phyloP scores from a whole-genome alignment of 2,329 filamentous ascomycete genomes.

The Rosellinia necatrix region DNA sequence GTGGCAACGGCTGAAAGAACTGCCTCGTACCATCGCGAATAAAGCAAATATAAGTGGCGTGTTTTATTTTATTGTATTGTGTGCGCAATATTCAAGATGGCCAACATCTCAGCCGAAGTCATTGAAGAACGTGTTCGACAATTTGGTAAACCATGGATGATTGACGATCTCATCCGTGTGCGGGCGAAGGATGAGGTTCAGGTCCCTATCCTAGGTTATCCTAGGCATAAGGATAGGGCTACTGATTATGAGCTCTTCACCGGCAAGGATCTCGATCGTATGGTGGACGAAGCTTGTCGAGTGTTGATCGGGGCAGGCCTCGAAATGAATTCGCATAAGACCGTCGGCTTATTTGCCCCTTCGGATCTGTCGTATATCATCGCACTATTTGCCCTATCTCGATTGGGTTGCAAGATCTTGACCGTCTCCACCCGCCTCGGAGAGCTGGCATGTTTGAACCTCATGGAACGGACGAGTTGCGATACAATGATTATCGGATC shows the following conservation, averaged over 20 bases:
- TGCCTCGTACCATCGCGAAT: background rate
- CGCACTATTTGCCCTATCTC: conserved; percentile 49
- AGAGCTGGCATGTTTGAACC: conserved; percentile 45
- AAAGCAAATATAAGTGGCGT: background rate
- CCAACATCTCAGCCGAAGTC: conserved; percentile 35
- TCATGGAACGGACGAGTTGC: conserved; percentile 44
- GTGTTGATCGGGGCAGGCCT: conserved; percentile 41
- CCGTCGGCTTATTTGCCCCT: conserved; percentile 46
- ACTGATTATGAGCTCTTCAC: conserved; percentile 48
- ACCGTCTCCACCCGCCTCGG: conserved; percentile 50
- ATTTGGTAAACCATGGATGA: conserved; percentile 46
- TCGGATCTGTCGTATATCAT: conserved; percentile 49
- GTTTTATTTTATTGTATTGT: background rate
- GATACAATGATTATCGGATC: conserved; percentile 45
- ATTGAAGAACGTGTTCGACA: conserved; percentile 37
- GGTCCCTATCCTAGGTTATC: conserved; percentile 48
- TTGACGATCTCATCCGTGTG: conserved; percentile 49
- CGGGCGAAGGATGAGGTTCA: conserved; percentile 46
- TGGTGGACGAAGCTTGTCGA: conserved; percentile 45
- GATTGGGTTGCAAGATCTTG: conserved; percentile 50
- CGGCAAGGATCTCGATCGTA: conserved; percentile 45
- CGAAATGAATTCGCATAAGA: conserved; percentile 36
- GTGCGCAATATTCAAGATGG: conserved; percentile 30
- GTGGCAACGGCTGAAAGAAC: background rate
- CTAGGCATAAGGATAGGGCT: conserved; percentile 38